These are phyloP conservation scores for Fusarium graminum DNA, from an alignment of 2,329 filamentous ascomycete genomes.

Conservation along the genomic window DNA sequence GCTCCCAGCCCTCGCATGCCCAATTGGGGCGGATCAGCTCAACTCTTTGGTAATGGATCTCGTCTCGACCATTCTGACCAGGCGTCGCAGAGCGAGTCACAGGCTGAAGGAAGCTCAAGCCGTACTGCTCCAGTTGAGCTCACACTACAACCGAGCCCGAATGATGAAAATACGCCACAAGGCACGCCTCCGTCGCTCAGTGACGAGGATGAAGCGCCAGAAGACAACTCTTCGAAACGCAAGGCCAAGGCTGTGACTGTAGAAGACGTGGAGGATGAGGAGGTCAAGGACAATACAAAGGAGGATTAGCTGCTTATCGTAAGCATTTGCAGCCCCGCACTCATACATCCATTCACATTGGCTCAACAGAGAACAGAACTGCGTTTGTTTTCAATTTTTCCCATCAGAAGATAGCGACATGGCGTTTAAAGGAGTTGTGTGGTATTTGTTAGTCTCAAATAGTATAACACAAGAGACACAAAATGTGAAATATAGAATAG, in stretches of 20 bases:
- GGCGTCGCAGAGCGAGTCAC: constrained; percentile 25
- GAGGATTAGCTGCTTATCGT: constrained; percentile 30
- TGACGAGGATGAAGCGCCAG: constrained; percentile 35
- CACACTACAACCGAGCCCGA: constrained; percentile 15
- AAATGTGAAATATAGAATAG: constrained; percentile 17
- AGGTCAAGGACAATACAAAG: constrained; percentile 4
- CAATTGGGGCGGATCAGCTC: constrained; percentile 65
- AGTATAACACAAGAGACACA: neutral
- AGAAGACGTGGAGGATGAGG: constrained; percentile 44
- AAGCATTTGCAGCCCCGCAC: neutral
- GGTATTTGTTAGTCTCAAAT: constrained; percentile 2
- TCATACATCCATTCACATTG: neutral
- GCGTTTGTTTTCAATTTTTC: constrained; percentile 14
- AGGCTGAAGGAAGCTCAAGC: constrained; percentile 22
- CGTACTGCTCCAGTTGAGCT: constrained; percentile 20
- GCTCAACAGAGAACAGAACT: constrained; percentile 16
- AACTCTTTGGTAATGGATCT: constrained; percentile 59
- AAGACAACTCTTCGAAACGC: constrained; percentile 52
- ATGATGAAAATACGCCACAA: constrained; percentile 28
- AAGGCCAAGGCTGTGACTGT: constrained; percentile 63
- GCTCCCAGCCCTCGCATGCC: constrained; percentile 64
- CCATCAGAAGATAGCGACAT: constrained; percentile 18
- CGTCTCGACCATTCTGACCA: constrained; percentile 46
- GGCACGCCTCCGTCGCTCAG: constrained; percentile 21
- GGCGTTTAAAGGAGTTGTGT: constrained; percentile 30